Conservation (phyloP, 495 filamentous ascomycete species). For the Penicillium paradoxum region DNA sequence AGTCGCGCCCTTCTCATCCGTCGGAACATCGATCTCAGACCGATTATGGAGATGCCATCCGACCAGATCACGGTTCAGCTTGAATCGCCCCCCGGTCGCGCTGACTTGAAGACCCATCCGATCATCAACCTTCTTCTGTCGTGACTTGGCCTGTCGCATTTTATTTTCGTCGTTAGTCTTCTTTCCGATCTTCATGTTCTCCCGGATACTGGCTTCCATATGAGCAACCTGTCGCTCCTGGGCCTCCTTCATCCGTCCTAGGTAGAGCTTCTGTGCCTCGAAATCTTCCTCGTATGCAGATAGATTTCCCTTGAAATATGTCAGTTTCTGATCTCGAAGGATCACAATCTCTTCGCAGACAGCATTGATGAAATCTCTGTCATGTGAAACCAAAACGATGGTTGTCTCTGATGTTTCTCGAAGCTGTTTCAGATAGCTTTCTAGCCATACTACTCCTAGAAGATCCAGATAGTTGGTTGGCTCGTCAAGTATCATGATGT, state of each 20-base stretch:
- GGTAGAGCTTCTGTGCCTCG: constrained; percentile 57
- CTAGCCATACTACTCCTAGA: constrained; percentile 76
- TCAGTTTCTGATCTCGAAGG: constrained; percentile 55
- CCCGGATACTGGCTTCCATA: constrained; percentile 69
- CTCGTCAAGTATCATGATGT: constrained; percentile 81
- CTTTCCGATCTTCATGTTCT: constrained; percentile 63
- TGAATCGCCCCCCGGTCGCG: constrained; percentile 68
- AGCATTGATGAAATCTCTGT: constrained; percentile 66
- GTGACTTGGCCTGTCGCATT: constrained; percentile 67
- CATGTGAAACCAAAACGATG: constrained; percentile 73
- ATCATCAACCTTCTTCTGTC: constrained; percentile 78
- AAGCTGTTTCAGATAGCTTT: constrained; percentile 58
- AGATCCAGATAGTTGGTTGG: constrained; percentile 84
- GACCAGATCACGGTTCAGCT: constrained; percentile 65
- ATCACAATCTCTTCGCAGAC: constrained; percentile 74
- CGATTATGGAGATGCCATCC: constrained; percentile 55
- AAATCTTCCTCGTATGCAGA: constrained; percentile 62
- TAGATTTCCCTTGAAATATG: constrained; percentile 67
- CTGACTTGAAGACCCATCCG: constrained; percentile 68
- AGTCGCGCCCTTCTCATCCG: constrained; percentile 54
- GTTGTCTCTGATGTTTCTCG: constrained; percentile 34
- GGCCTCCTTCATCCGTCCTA: constrained; percentile 71
- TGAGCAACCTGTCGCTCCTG: constrained; percentile 71
- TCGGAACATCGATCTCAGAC: constrained; percentile 64
- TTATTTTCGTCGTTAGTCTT: constrained; percentile 74